phyloP scores from a whole-genome alignment of 2,329 filamentous ascomycete species.

The Talaromyces amestolkiae region DNA sequence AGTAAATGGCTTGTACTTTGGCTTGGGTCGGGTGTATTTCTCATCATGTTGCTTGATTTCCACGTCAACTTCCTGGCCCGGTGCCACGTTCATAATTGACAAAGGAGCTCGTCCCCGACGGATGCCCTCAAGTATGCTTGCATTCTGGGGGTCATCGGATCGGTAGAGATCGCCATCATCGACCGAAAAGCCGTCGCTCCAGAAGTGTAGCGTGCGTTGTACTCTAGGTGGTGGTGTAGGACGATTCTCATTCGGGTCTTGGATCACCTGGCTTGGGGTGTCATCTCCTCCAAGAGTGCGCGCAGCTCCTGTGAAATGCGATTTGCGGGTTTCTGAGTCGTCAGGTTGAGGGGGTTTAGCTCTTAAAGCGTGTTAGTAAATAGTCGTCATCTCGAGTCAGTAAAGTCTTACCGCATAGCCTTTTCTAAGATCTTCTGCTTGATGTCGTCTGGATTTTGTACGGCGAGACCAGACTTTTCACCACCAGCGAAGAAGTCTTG shows the following conservation, averaged over 20 bases:
- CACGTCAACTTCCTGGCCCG: constrained; percentile 63
- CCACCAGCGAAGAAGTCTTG: constrained; percentile 64
- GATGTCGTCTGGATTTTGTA: constrained; percentile 61
- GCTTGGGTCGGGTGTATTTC: constrained; percentile 62
- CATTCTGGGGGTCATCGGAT: constrained; percentile 62
- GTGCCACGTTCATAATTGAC: constrained; percentile 61
- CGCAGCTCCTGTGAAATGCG: constrained; percentile 59
- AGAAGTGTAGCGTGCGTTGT: constrained; percentile 61
- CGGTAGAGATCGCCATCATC: constrained; percentile 64
- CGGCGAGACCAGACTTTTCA: constrained; percentile 66
- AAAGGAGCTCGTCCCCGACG: constrained; percentile 62
- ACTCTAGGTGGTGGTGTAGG: constrained; percentile 51
- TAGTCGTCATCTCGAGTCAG: neutral
- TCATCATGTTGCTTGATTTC: constrained; percentile 63
- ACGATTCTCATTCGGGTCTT: constrained; percentile 48
- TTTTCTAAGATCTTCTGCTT: constrained; percentile 53
- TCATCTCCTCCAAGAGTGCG: constrained; percentile 67
- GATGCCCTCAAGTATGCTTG: constrained; percentile 61
- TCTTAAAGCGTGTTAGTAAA: constrained; percentile 23
- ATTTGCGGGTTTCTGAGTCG: constrained; percentile 42
- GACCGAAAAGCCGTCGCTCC: constrained; percentile 65
- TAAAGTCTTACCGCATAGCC: constrained; percentile 37
- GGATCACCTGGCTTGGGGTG: constrained; percentile 56
- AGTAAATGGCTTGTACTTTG: constrained; percentile 62
- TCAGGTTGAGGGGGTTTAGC: constrained; percentile 37